Evolutionary conservation across 768 basidiomycete genomes (phyloP).

Genomic region (Tephrocybe rancida): DNA sequence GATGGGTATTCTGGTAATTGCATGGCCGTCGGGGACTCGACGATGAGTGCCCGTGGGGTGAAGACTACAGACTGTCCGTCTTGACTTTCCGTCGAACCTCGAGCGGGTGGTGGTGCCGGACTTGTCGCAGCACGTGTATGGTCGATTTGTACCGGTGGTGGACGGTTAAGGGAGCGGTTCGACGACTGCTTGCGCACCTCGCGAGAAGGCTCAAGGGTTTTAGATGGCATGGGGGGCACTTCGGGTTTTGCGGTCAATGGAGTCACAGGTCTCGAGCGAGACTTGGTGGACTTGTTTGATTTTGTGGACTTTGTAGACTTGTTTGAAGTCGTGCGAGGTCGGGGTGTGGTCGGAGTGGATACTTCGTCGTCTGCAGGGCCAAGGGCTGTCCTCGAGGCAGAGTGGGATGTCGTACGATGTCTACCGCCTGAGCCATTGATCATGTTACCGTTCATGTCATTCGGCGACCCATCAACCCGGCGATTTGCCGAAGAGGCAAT

Average conservation of each 20-base stretch:
- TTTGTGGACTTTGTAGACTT: conserved; percentile 6
- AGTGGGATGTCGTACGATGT: conserved; percentile 24
- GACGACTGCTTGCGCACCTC: conserved; percentile 36
- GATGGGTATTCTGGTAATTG: conserved; percentile 29
- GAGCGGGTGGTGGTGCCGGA: conserved; percentile 15
- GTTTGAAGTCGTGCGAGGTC: conserved; percentile 15
- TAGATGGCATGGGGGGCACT: conserved; percentile 19
- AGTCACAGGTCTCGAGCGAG: conserved; percentile 16
- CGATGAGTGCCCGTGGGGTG: conserved; percentile 29
- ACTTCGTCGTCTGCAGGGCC: conserved; percentile 20
- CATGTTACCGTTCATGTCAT: conserved; percentile 16
- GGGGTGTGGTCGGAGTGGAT: conserved; percentile 20
- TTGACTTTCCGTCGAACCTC: conserved; percentile 18
- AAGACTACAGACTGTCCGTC: conserved; percentile 19
- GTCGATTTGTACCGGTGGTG: conserved; percentile 23
- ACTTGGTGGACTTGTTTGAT: conserved; percentile 11
- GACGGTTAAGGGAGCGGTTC: conserved; percentile 36
- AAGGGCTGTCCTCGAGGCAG: conserved; percentile 11
- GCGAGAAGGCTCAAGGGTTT: conserved; percentile 24
- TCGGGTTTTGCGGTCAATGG: conserved; percentile 21
- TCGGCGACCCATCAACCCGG: conserved; percentile 17
- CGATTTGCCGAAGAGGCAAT: conserved; percentile 9
- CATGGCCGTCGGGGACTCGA: conserved; percentile 48
- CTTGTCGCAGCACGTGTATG: conserved; percentile 31
- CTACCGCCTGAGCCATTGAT: conserved; percentile 13